Base-by-base conservation (phyloP, 176 grass and related monocot genomes). In the Oryza meyeriana region DNA sequence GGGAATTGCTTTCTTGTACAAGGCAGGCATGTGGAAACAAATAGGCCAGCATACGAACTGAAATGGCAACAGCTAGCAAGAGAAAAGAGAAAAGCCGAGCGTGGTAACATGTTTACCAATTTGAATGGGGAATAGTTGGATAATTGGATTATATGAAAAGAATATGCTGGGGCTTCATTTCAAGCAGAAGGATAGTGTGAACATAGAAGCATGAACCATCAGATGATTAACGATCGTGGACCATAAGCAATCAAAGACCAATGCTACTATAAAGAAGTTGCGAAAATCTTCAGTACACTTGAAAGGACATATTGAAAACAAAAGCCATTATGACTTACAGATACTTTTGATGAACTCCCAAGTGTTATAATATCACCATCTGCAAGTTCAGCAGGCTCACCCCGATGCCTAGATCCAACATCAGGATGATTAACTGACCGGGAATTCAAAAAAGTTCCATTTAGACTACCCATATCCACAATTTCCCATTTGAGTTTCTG, bases 331-430 rank as follows among this genome's bases (percentile, higher is more conserved):
- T 34, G 27, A 78, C 89, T 91, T 88, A 91, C 89, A 66, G 67
- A 91, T 32, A 91, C 63, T 81, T 85, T 91, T 78, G 87, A 89
- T 81, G 89, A 82, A 79, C 81, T 85, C 61, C 89, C 89, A 42
- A 94, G 82, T 75, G 86, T 91, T 61, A 94, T 87, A 62, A 89
- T 84, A 83, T 94, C 92, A 78, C 87, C 92, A 87, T 89, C 81
- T 67, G 84, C 75, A 78, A 94, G 92, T 79, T 86, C 66, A 71
- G 41, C 38, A 55, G 92, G 86, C 48, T 74, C 44, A 74, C 89
- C 85, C 81, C 74, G 72, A 47, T 73, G 58, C 66, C 92, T 94
- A 59, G 92, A 92, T 30, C 84, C 87, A 84, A 66, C 77, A 83
- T 89, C 81, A 52, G 84, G 81, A 68, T 94, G 84, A 68, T 87